phyloP scores from a whole-genome alignment of 2,329 filamentous ascomycete species.

The Hypomyces perniciosus region DNA sequence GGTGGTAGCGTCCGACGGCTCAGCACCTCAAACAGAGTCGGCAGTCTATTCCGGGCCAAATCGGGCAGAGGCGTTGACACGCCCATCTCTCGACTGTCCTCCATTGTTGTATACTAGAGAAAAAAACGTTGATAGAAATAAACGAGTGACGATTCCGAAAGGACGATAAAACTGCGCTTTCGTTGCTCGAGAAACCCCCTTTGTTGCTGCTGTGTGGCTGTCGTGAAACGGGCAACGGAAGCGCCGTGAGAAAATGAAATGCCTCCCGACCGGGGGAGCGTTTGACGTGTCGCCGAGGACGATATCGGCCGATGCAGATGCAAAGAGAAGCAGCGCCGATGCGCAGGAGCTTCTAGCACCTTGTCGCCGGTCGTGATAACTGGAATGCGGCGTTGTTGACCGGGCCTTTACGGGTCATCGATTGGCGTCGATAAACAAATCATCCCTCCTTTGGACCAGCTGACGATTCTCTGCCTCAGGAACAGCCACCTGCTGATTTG shows the following conservation, averaged over 20 bases:
- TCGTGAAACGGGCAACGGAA: conserved; percentile 12
- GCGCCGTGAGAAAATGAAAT: background rate
- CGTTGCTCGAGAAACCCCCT: background rate
- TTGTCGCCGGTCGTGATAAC: conserved; percentile 11
- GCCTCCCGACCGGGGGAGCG: conserved; percentile 8
- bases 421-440: conserved; percentile 7
- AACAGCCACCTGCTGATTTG: conserved; percentile 1
- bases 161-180: background rate
- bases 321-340: conserved; percentile 14
- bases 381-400: conserved; percentile 18
- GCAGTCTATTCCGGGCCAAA: conserved; percentile 71
- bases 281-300: background rate
- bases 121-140: background rate
- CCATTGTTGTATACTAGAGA: conserved; percentile 15
- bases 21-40: conserved; percentile 91
- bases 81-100: conserved; percentile 20
- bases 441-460: conserved; percentile 8
- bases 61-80: conserved; percentile 53
- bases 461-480: conserved; percentile 6
- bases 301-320: conserved; percentile 1
- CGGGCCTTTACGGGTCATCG: conserved; percentile 9
- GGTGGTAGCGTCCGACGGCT: conserved; percentile 91
- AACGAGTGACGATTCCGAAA: background rate
- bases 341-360: conserved; percentile 17
- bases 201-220: background rate